Percentiles rank a stretch among this genome's conserved stretches.
Evolutionary conservation across 345 rosid genomes (phyloP).

Genomic region (Aegle marmelos): DNA sequence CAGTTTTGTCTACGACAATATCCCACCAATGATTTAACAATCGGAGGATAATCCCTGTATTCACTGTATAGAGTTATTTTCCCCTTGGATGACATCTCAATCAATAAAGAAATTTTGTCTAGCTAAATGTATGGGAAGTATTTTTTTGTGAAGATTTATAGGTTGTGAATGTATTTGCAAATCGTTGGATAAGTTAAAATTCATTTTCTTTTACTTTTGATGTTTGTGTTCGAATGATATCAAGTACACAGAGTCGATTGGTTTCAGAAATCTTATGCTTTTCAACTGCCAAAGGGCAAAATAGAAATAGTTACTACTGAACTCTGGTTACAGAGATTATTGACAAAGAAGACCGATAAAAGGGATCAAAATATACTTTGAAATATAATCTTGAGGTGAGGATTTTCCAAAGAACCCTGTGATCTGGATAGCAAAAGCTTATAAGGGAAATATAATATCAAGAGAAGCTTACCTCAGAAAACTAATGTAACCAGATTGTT

Average conservation of each 20-base stretch:
- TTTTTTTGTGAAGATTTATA: slow-evolving; percentile 12
- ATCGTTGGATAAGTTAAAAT: slow-evolving; percentile 25
- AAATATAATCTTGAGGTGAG: slow-evolving; percentile 10
- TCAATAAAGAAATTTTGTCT: slow-evolving; percentile 42
- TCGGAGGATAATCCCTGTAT: slow-evolving; percentile 22
- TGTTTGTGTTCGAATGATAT: slow-evolving; percentile 17
- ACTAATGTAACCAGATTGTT: no score
- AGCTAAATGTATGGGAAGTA: slow-evolving; percentile 9
- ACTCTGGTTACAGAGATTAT: background rate
- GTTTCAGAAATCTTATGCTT: slow-evolving; percentile 14
- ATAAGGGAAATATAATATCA: no score
- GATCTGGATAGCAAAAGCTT: background rate
- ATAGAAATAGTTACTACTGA: background rate
- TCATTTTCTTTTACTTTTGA: slow-evolving; percentile 24
- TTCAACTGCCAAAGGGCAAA: background rate
- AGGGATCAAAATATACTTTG: slow-evolving; percentile 31
- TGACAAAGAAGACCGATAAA: background rate
- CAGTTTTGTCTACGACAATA: slow-evolving; percentile 21
- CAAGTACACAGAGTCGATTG: slow-evolving; percentile 8
- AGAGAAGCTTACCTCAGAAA: no score
- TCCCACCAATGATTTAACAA: slow-evolving; percentile 5
- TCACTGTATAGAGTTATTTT: slow-evolving; percentile 43
- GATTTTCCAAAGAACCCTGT: background rate
- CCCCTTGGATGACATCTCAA: slow-evolving; percentile 21
- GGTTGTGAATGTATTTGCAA: slow-evolving; percentile 3